Evolutionary conservation across 331 rosid species (phyloP).

Genomic region (Quercus lobata): DNA sequence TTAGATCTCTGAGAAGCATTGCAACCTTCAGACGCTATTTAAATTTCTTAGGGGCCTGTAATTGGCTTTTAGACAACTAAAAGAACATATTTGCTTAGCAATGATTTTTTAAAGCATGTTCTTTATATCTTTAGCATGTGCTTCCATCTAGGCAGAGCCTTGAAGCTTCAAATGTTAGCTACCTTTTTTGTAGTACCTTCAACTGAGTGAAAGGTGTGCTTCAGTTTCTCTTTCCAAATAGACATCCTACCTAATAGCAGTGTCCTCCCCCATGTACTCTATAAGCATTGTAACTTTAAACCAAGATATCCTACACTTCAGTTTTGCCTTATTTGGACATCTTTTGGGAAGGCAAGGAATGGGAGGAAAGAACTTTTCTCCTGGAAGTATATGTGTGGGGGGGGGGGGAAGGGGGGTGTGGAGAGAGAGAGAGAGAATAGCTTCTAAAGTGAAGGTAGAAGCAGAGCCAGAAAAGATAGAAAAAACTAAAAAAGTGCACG

Average conservation of each 20-base stretch:
- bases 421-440: too few relatives aligned
- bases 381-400: too few relatives aligned
- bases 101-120: too few relatives aligned
- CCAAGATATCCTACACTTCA: too few relatives aligned
- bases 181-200: too few relatives aligned
- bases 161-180: background rate
- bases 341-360: too few relatives aligned
- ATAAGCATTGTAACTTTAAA: background rate
- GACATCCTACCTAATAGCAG: background rate
- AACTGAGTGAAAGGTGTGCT: too few relatives aligned
- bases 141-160: background rate
- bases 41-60: background rate
- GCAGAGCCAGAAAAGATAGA: too few relatives aligned
- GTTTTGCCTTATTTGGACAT: background rate
- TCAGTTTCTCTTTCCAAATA: background rate
- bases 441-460: too few relatives aligned
- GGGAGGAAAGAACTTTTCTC: too few relatives aligned
- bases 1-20: background rate
- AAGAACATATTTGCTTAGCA: background rate
- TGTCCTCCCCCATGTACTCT: too few relatives aligned
- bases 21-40: background rate
- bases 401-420: accelerated
- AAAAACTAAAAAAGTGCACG: too few relatives aligned
- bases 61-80: background rate
- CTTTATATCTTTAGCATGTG: background rate